Percentiles rank a stretch among this genome's conserved stretches.
phyloP scores from a whole-genome alignment of 345 rosid genomes.

The Arabis hirsuta region DNA sequence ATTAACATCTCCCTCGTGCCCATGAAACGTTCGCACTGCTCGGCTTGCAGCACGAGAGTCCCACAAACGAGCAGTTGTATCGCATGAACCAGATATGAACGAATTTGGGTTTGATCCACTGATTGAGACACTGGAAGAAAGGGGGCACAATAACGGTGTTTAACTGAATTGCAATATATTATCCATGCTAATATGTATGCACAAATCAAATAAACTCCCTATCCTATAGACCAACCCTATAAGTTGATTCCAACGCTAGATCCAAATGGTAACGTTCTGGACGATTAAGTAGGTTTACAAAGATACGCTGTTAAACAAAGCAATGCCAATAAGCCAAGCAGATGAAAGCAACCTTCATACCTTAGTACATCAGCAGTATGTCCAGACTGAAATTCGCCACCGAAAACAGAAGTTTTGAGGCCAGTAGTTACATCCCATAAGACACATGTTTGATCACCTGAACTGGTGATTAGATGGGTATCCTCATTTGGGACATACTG shows the following conservation, averaged over 20 bases:
- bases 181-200: constrained; percentile 10
- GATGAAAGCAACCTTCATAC: constrained; percentile 46
- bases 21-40: constrained; percentile 89
- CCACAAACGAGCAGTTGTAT: constrained; percentile 88
- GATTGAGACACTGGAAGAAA: constrained; percentile 74
- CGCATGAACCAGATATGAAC: constrained; percentile 97
- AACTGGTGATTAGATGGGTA: constrained; percentile 80
- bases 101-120: constrained; percentile 68
- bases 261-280: neutral
- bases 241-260: neutral
- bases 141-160: neutral
- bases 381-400: constrained; percentile 98
- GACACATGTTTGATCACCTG: constrained; percentile 91
- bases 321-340: neutral
- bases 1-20: constrained; percentile 92
- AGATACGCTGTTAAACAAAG: constrained; percentile 6
- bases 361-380: constrained; percentile 93
- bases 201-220: constrained; percentile 6
- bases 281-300: neutral
- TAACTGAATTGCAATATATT: neutral
- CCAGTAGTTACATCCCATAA: constrained; percentile 98
- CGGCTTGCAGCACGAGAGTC: constrained; percentile 97
- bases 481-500: constrained; percentile 95
- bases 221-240: constrained; percentile 2
- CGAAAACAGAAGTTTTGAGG: constrained; percentile 89